Conservation (phyloP, 2,329 filamentous ascomycete genomes). For the Mycosphaerella arachidis region DNA sequence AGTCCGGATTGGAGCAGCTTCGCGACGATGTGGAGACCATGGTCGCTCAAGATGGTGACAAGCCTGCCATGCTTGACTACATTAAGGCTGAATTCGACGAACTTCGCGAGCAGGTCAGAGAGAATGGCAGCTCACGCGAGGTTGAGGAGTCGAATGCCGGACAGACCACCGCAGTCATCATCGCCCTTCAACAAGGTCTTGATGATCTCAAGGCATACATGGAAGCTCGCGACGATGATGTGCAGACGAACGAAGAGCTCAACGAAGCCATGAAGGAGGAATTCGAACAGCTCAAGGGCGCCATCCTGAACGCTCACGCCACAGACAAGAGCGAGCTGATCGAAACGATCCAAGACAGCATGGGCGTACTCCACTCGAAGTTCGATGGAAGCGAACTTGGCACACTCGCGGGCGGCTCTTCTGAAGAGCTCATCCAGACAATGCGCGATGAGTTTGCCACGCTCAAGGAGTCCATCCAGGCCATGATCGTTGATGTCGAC, state of each 20-base stretch:
- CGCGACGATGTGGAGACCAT: conserved; percentile 56
- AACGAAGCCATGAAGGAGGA: conserved; percentile 73
- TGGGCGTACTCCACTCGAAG: conserved; percentile 46
- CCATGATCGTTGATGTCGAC: conserved; percentile 48
- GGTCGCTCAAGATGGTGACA: conserved; percentile 41
- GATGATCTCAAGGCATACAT: conserved; percentile 29
- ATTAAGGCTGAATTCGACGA: conserved; percentile 57
- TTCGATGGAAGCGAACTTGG: conserved; percentile 36
- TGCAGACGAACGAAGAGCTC: conserved; percentile 40
- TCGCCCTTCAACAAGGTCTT: conserved; percentile 31
- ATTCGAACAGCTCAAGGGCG: conserved; percentile 74
- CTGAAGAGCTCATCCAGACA: conserved; percentile 44
- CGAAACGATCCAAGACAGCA: conserved; percentile 53
- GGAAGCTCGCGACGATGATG: conserved; percentile 20
- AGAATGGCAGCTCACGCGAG: conserved; percentile 33
- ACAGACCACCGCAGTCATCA: conserved; percentile 29
- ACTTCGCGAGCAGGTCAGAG: conserved; percentile 54
- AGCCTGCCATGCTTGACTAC: conserved; percentile 46
- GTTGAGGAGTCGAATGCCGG: conserved; percentile 19
- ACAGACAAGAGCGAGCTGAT: conserved; percentile 58
- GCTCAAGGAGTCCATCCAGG: conserved; percentile 54
- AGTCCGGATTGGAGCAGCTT: conserved; percentile 61
- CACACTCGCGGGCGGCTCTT: conserved; percentile 31
- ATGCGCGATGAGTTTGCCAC: conserved; percentile 59
- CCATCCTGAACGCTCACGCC: conserved; percentile 60